phyloP scores from a whole-genome alignment of 2,329 filamentous ascomycete genomes.

The Diplodia seriata region DNA sequence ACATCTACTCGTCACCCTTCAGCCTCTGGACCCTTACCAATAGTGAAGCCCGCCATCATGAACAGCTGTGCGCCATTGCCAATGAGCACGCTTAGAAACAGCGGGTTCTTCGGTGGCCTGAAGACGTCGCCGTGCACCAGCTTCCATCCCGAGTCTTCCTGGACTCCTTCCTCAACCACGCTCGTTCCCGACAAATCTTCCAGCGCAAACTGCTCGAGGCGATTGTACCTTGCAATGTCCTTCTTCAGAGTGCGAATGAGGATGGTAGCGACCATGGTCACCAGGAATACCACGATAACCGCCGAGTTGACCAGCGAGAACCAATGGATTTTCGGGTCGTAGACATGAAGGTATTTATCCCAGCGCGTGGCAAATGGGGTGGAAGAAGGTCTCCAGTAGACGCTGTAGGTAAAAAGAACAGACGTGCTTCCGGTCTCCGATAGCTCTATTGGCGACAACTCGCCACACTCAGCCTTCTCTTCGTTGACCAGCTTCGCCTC shows the following conservation, averaged over 20 bases:
- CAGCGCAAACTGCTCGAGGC: constrained; percentile 86
- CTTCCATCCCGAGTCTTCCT: constrained; percentile 99
- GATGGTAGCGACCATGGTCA: constrained; percentile 91
- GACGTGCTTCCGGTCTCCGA: constrained; percentile 67
- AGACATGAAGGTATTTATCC: constrained; percentile 98
- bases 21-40: constrained; percentile 56
- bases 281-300: constrained; percentile 90
- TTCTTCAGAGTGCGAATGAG: constrained; percentile 86
- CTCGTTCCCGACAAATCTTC: constrained; percentile 85
- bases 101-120: constrained; percentile 80
- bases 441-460: constrained; percentile 65
- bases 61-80: constrained; percentile 96
- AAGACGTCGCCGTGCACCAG: constrained; percentile 97
- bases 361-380: constrained; percentile 96
- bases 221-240: constrained; percentile 96
- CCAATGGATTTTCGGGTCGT: constrained; percentile 98
- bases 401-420: constrained; percentile 89
- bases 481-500: constrained; percentile 62
- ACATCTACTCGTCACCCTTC: background rate
- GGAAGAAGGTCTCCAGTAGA: constrained; percentile 82
- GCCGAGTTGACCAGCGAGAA: constrained; percentile 97
- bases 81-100: constrained; percentile 84
- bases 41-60: constrained; percentile 95
- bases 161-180: constrained; percentile 84
- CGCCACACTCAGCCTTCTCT: constrained; percentile 68